Percentiles rank a stretch among this genome's conserved stretches.
These are phyloP conservation scores for Leishmania aethiopica DNA, from an alignment of 208 protist species.

Conservation along the genomic window DNA sequence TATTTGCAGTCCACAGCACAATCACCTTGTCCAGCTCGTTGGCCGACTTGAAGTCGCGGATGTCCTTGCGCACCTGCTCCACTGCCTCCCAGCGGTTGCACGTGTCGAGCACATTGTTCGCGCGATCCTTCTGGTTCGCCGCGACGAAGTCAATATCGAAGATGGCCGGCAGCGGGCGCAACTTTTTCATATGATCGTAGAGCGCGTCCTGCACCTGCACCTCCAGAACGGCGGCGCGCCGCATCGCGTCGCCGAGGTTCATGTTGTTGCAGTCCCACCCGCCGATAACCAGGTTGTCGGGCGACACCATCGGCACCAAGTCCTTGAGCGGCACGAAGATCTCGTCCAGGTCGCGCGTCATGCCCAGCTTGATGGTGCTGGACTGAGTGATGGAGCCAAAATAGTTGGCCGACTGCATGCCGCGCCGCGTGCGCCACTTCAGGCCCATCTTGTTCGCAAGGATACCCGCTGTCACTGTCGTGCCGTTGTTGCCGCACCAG, in stretches of 20 bases:
- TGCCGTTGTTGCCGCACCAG: constrained; percentile 99
- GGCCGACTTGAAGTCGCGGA: constrained; percentile 86
- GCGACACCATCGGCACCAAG: constrained; percentile 97
- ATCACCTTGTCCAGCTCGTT: constrained; percentile 97
- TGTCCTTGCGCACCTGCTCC: constrained; percentile 95
- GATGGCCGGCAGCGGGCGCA: constrained; percentile 95
- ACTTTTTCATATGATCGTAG: constrained; percentile 86
- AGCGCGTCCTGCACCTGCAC: constrained; percentile 91
- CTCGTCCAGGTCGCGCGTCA: constrained; percentile 88
- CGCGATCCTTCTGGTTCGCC: constrained; percentile 96
- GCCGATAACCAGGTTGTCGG: constrained; percentile 97
- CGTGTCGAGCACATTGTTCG: constrained; percentile 95
- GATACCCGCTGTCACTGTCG: constrained; percentile 97
- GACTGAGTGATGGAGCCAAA: constrained; percentile 97
- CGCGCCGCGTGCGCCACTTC: constrained; percentile 94
- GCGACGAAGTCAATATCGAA: constrained; percentile 99
- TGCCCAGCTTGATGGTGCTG: constrained; percentile 95
- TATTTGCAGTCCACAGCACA: constrained; percentile 99
- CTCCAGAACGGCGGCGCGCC: constrained; percentile 95
- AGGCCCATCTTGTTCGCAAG: constrained; percentile 96
- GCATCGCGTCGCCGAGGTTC: constrained; percentile 96
- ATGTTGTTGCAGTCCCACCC: constrained; percentile 98
- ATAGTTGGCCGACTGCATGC: constrained; percentile 96
- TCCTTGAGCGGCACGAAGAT: constrained; percentile 94
- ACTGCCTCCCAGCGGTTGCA: constrained; percentile 93